Evolutionary conservation across 2,329 filamentous ascomycete genomes (phyloP), one percentile per base, ranked within the genome.

Genomic region (Trichophyton simii): DNA sequence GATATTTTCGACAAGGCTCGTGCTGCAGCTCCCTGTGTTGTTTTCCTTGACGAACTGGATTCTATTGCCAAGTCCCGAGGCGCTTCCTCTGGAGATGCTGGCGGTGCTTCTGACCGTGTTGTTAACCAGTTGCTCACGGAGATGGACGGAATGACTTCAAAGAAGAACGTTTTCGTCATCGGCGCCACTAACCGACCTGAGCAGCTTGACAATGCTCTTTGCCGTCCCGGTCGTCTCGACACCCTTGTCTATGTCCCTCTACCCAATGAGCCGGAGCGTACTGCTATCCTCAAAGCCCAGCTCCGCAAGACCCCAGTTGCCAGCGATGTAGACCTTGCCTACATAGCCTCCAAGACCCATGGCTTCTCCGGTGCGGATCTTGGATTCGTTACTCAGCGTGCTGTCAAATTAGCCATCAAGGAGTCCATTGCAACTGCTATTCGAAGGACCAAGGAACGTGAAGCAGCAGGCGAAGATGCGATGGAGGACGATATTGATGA

Each of bases 91-190:
- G 94, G 94, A 66, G 94, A 99, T 80, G 94, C 94, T 70, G 94
- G 94, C 67, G 94, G 94, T 83, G 94, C 94, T 66, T 97, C 92
- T 55, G 95, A 99, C 79, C 94, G 95, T 86, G 94, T 99, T 69
- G 94, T 99, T 77, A 99, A 99, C 82, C 95, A 99, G 82, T 91
- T 99, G 74, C 81, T 99, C 72, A 99, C 94, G 88, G 90, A 97
- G 84, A 96, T 97, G 92, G 92, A 97, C 69, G 92, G 92, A 71
- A 97, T 97, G 92, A 97, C 92, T 54, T 96, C 92, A 44, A 99
- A 99, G 89, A 99, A 99, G 88, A 99, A 99, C 75, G 94, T 99
- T 66, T 99, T 99, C 78, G 94, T 99, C 67, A 99, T 99, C 70
- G 94, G 94, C 75, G 94, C 94, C 54, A 99, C 94, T 77, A 99